Evolutionary conservation across 176 grass and related monocot species (phyloP).

Genomic region (Carex parvula): DNA sequence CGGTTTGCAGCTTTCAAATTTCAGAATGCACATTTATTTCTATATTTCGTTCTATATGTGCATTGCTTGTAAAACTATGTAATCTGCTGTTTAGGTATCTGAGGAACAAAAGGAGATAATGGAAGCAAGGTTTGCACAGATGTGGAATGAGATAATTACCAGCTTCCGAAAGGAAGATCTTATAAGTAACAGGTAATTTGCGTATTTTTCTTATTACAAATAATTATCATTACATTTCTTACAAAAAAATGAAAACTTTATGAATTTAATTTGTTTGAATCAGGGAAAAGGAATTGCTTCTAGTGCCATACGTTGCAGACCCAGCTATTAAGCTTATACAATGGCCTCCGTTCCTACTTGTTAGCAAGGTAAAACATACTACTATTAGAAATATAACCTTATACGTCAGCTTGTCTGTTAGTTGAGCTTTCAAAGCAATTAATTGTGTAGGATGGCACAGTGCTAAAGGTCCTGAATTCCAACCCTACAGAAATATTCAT

Average conservation of each 20-base stretch:
- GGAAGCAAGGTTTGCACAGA: constrained; percentile 89
- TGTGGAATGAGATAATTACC: constrained; percentile 89
- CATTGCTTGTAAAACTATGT: constrained; percentile 21
- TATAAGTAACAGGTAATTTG: constrained; percentile 65
- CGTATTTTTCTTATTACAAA: not conserved
- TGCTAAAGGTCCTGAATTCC: not conserved
- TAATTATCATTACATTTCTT: not conserved
- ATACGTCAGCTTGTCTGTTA: not conserved
- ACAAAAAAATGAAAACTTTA: not conserved
- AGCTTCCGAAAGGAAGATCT: constrained; percentile 92
- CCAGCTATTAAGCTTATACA: constrained; percentile 58
- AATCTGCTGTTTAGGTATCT: constrained; percentile 37
- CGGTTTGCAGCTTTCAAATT: constrained; percentile 40
- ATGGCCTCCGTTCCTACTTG: constrained; percentile 97
- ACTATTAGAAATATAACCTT: not conserved
- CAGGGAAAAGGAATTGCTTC: constrained; percentile 89
- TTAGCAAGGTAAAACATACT: constrained; percentile 61
- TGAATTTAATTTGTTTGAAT: constrained; percentile 7
- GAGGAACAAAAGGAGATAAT: constrained; percentile 46
- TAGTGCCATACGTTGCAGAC: constrained; percentile 91
- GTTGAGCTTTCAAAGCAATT: not conserved
- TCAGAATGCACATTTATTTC: constrained; percentile 1
- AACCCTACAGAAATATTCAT: not conserved
- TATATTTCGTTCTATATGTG: constrained; percentile 22
- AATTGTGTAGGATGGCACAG: constrained; percentile 9